These are phyloP conservation scores for Colletotrichum destructivum DNA, from an alignment of 2,329 filamentous ascomycete species.

Conservation along the genomic window DNA sequence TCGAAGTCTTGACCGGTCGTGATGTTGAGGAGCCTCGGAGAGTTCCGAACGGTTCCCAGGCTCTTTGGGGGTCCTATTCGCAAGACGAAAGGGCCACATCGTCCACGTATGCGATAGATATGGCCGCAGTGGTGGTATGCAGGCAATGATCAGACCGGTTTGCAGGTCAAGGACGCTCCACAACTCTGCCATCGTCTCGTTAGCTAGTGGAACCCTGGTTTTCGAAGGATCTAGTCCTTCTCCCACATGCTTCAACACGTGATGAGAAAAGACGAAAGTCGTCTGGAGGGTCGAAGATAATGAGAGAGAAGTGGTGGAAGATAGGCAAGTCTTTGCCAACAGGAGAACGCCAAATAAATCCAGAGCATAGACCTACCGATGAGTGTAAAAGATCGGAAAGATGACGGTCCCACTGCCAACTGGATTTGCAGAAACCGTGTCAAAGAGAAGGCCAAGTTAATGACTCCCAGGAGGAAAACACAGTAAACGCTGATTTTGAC, in stretches of 20 bases:
- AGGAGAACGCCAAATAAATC: too few relatives aligned
- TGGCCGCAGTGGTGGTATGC: conserved; percentile 12
- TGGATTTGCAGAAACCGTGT: background rate
- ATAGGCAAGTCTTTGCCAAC: fast-evolving
- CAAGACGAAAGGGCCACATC: background rate
- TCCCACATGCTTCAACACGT: too few relatives aligned
- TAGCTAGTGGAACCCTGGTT: background rate
- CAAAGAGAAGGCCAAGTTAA: conserved; percentile 8
- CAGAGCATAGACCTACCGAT: conserved; percentile 3
- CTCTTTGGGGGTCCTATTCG: background rate
- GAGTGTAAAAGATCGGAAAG: background rate
- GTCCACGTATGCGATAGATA: background rate
- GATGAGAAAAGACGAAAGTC: too few relatives aligned
- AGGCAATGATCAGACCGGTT: background rate
- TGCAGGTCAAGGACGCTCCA: conserved; percentile 2
- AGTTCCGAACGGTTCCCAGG: background rate
- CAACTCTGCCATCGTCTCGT: background rate
- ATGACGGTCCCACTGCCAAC: background rate
- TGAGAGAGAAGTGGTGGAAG: too few relatives aligned
- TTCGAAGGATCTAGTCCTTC: too few relatives aligned
- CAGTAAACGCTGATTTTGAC: conserved; percentile 13
- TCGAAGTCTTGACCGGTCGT: background rate
- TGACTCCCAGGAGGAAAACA: background rate
- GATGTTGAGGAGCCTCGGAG: background rate
- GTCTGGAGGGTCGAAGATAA: background rate